Base-by-base conservation (phyloP, 495 filamentous ascomycete species). In the Hamigera avellanea region DNA sequence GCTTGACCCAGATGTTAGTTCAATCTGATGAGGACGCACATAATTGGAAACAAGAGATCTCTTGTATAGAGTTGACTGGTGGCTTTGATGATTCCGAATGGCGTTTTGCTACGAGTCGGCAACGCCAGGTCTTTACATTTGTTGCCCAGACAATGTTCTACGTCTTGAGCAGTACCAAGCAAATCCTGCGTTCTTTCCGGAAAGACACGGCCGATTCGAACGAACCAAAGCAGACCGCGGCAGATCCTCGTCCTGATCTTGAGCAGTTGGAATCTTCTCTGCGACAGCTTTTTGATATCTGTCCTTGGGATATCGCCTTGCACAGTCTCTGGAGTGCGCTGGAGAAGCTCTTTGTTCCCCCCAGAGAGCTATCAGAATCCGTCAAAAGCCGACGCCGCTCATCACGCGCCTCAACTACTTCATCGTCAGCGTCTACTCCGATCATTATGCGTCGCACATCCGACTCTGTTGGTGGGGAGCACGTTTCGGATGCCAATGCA, bases 281-380 rank as follows among this genome's bases (percentile, higher is more conserved):
- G 12, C 52, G 49, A 26, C 54, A 45, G 8, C 45, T 67, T 16
- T 54, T 59, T 28, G 44, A 54, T 1, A 48, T 67, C 10, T 69
- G 64, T 34, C 63, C 62, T 0, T 59, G 54, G 46, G 62, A 66
- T 28, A 56, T 86, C 36, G 69, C 85, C 0, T 76, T 86, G 34
- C 72, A 87, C 45, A 86, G 80, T 41, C 57, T 94, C 4, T 93
- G 86, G 85, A 68, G 67, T 49, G 72, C 80, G 6, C 53, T 79
- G n/a, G 75, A 75, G 15, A 61, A 68, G 25, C 56, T 89, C 9
- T 89, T 86, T 49, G 61, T 69, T 16, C 75, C 78, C 0, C 80
- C 82, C 2, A 66, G 64, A 34, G 55, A 70, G 14, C 63, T 85
- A 10, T 54, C 61, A 12, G 45, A 46, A 14, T 55, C 60, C 12